Conservation (phyloP, 495 filamentous ascomycete genomes). For the Aspergillus homomorphus region DNA sequence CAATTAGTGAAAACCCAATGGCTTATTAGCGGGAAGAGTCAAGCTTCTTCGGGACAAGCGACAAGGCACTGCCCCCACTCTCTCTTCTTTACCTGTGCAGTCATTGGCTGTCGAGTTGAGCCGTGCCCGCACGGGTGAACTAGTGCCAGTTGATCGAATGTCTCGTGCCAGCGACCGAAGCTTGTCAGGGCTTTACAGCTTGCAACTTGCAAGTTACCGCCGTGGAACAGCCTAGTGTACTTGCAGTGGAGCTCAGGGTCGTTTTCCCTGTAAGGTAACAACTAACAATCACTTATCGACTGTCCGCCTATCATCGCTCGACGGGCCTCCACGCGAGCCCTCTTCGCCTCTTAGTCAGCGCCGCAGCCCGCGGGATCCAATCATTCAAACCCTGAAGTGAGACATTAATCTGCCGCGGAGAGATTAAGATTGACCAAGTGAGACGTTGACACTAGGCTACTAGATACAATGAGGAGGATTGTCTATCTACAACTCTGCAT, state of each 20-base stretch:
- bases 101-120: no score
- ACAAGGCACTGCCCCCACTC: not conserved
- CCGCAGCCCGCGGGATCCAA: not conserved
- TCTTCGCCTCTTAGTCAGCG: no score
- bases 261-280: slow-evolving; percentile 9
- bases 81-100: no score
- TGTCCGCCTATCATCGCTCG: not conserved
- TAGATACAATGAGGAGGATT: no score
- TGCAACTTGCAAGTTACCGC: no score
- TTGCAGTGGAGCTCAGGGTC: not conserved
- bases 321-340: not conserved
- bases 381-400: not conserved
- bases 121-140: slow-evolving; percentile 23
- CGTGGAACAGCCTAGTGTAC: not conserved
- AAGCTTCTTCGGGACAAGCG: slow-evolving; percentile 9
- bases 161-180: slow-evolving; percentile 26
- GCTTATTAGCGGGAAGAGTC: no score
- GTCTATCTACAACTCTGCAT: no score
- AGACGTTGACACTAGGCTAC: no score
- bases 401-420: not conserved
- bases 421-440: not conserved
- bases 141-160: slow-evolving; percentile 19
- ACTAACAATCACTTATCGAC: no score
- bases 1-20: slow-evolving; percentile 17
- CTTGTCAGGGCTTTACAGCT: slow-evolving; percentile 21